Evolutionary conservation across 305 asterid species (phyloP).

Genomic region (Rubia balearica): DNA sequence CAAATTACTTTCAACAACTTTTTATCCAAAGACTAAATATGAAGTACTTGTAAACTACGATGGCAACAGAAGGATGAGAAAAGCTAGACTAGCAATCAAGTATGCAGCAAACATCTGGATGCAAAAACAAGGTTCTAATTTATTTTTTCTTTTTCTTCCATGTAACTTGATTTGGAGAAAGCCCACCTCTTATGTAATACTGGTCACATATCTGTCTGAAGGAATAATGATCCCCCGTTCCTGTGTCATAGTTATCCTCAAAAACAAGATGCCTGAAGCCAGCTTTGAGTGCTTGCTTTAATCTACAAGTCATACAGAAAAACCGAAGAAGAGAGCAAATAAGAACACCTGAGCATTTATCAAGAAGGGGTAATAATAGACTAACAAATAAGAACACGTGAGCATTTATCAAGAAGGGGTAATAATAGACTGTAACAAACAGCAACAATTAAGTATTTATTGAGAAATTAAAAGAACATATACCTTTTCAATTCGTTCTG

Average conservation of each 20-base stretch:
- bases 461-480: constrained; percentile 1
- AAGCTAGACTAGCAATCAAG: neutral
- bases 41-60: neutral
- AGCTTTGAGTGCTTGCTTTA: constrained; percentile 91
- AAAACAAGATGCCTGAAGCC: constrained; percentile 90
- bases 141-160: neutral
- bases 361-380: neutral
- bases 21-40: neutral
- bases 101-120: neutral
- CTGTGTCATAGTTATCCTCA: constrained; percentile 97
- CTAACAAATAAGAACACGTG: neutral
- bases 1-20: neutral
- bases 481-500: constrained; percentile 94
- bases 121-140: neutral
- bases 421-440: neutral
- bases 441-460: neutral
- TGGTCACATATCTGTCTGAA: constrained; percentile 93
- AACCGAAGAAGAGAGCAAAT: constrained; percentile 12
- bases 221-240: constrained; percentile 96
- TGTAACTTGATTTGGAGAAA: constrained; percentile 9
- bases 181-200: constrained; percentile 60
- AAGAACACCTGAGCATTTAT: neutral
- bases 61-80: neutral
- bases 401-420: neutral
- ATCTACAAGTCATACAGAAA: constrained; percentile 36